A percentile compares a stretch with the other conserved stretches of the same genome.
Evolutionary conservation across 1,139 yeast genomes (phyloP).

Genomic region (Yamadazyma aaseri): DNA sequence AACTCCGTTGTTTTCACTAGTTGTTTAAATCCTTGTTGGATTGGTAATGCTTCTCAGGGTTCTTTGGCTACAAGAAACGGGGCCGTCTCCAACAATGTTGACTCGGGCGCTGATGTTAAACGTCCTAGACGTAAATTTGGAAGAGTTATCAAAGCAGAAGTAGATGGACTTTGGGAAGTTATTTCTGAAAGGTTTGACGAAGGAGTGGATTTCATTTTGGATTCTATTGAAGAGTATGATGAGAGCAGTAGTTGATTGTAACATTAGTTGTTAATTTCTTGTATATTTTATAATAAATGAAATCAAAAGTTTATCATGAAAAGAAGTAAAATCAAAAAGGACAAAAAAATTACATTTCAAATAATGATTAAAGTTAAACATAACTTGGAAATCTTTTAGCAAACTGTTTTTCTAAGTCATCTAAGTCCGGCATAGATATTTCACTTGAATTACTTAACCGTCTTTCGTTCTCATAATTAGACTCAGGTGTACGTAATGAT

Average conservation of each 20-base stretch:
- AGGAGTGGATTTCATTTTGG: conserved; percentile 78
- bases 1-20: conserved; percentile 83
- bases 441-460: conserved; percentile 39
- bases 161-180: conserved; percentile 74
- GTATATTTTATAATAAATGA: conserved; percentile 1
- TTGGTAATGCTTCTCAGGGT: conserved; percentile 22
- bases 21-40: conserved; percentile 77
- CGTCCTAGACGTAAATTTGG: conserved; percentile 90
- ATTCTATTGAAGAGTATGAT: conserved; percentile 59
- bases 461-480: conserved; percentile 18
- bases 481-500: conserved; percentile 44
- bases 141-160: conserved; percentile 70
- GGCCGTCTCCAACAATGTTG: conserved; percentile 13
- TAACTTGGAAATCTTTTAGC: conserved; percentile 56
- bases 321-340: no score
- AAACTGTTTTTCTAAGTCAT: conserved; percentile 54
- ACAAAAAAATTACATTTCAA: no score
- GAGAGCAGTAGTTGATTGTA: conserved; percentile 23
- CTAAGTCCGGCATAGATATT: conserved; percentile 51
- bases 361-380: conserved; percentile 22
- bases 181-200: conserved; percentile 83
- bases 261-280: no score
- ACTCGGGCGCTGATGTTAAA: conserved; percentile 43
- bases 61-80: conserved; percentile 23
- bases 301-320: no score